These are phyloP conservation scores for Tylopilus vinaceipallidus DNA, from an alignment of 768 basidiomycete species.

Conservation along the genomic window DNA sequence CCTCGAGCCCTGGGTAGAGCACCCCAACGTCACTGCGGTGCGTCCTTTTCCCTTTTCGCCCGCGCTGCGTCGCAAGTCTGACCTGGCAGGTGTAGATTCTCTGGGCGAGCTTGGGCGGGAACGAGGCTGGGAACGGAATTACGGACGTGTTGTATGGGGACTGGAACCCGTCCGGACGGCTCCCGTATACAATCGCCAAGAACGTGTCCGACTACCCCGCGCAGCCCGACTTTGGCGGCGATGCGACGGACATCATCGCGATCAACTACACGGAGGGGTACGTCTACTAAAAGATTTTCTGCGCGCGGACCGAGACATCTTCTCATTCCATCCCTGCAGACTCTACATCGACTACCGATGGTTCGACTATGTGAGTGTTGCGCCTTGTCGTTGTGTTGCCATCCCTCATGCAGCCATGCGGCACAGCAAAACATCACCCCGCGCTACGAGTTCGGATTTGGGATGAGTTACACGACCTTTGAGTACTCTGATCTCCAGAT, in stretches of 20 bases:
- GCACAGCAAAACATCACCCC: conserved; percentile 71
- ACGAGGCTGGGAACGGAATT: conserved; percentile 76
- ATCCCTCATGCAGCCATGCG: no score
- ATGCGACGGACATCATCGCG: conserved; percentile 31
- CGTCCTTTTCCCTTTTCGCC: conserved; percentile 17
- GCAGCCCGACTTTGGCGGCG: conserved; percentile 31
- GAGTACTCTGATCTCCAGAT: conserved; percentile 61
- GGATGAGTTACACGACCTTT: conserved; percentile 83
- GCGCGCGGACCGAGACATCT: no score
- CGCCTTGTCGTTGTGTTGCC: no score
- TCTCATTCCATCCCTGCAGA: no score
- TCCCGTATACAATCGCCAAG: conserved; percentile 75
- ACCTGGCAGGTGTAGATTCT: conserved; percentile 38
- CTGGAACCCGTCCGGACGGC: conserved; percentile 70
- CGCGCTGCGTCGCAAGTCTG: no score
- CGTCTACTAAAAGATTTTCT: no score
- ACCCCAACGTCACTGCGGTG: conserved; percentile 64
- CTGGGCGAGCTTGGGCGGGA: conserved; percentile 60
- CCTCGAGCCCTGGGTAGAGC: conserved; percentile 67
- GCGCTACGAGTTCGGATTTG: conserved; percentile 88
- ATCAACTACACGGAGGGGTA: conserved; percentile 64
- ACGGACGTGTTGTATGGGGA: conserved; percentile 75
- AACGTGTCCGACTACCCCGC: conserved; percentile 48
- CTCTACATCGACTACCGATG: conserved; percentile 71
- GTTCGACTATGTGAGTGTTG: conserved; percentile 63